Evolutionary conservation across 2,329 filamentous ascomycete genomes (phyloP).

Genomic region (Trichoderma guizhouense): DNA sequence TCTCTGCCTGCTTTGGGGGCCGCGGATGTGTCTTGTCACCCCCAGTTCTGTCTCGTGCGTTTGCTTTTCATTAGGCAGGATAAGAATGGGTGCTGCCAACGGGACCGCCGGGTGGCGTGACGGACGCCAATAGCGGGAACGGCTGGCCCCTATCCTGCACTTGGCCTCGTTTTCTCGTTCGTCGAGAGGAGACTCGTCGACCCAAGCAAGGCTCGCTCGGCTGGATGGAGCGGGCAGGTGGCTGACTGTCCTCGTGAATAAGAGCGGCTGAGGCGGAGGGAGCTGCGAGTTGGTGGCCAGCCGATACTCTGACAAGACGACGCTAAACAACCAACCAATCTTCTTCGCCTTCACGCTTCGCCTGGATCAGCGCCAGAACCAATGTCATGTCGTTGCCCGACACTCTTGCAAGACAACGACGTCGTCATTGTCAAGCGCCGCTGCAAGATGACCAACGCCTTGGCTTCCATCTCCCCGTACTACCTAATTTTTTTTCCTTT

Average conservation of each 20-base stretch:
- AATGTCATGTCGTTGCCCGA: background rate
- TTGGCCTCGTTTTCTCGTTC: conserved; percentile 4
- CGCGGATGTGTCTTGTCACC: background rate
- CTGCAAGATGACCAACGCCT: conserved; percentile 1
- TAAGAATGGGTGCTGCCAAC: conserved; percentile 12
- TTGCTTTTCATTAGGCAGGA: background rate
- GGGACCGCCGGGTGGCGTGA: conserved; percentile 18
- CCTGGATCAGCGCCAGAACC: background rate
- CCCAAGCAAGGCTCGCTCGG: background rate
- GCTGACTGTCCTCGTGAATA: conserved; percentile 16
- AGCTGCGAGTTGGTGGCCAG: conserved; percentile 14
- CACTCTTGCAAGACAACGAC: background rate
- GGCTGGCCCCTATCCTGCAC: background rate
- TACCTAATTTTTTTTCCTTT: background rate
- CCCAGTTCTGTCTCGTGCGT: conserved; percentile 1
- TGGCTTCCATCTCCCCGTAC: background rate
- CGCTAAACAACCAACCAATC: conserved; percentile 11
- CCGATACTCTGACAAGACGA: conserved; percentile 11
- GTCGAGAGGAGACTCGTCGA: conserved; percentile 5
- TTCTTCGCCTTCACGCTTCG: conserved; percentile 1
- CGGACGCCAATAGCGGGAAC: conserved; percentile 10
- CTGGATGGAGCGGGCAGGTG: conserved; percentile 13
- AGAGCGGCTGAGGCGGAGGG: conserved; percentile 14
- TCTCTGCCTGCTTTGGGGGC: background rate
- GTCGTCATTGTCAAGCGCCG: conserved; percentile 6